A percentile compares a stretch with the other conserved stretches of the same genome.
Conservation (phyloP, 345 rosid genomes). For the Melaleuca alternifolia region DNA sequence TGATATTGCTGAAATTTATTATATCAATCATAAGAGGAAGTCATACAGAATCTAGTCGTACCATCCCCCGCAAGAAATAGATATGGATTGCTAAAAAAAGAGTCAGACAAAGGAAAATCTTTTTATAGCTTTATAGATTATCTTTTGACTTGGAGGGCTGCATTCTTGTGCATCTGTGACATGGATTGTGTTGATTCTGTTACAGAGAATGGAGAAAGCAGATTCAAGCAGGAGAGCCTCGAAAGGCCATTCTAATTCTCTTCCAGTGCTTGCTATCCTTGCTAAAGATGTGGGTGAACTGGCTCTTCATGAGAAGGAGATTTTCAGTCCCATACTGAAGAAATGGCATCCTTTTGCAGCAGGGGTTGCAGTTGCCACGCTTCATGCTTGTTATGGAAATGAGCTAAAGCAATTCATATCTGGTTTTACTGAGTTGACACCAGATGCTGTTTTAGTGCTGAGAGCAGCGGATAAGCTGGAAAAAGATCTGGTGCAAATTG, state of each 20-base stretch:
- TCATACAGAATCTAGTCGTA: not conserved
- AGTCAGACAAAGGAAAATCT: not conserved
- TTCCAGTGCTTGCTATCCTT: slow-evolving; percentile 86
- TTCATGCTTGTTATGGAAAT: slow-evolving; percentile 88
- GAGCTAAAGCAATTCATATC: slow-evolving; percentile 85
- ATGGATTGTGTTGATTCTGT: not conserved
- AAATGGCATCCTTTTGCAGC: slow-evolving; percentile 98
- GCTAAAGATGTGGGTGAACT: slow-evolving; percentile 94
- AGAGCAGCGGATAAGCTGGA: slow-evolving; percentile 96
- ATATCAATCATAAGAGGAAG: not conserved
- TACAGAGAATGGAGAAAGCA: slow-evolving; percentile 93
- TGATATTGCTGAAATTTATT: not conserved
- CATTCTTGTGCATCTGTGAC: not conserved
- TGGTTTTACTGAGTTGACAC: slow-evolving; percentile 71
- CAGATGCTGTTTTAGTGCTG: slow-evolving; percentile 81
- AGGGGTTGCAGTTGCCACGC: slow-evolving; percentile 96
- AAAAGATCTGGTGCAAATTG: slow-evolving; percentile 95
- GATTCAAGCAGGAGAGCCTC: slow-evolving; percentile 96
- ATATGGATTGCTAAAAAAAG: not conserved
- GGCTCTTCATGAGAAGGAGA: slow-evolving; percentile 65
- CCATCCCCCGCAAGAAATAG: not conserved
- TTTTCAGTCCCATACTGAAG: slow-evolving; percentile 88
- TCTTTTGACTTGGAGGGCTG: not conserved
- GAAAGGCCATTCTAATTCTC: slow-evolving; percentile 65
- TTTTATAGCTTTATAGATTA: not conserved